Evolutionary conservation across 2,329 filamentous ascomycete genomes (phyloP), one percentile per base, ranked within the genome.

Genomic region (Aplosporella prunicola): DNA sequence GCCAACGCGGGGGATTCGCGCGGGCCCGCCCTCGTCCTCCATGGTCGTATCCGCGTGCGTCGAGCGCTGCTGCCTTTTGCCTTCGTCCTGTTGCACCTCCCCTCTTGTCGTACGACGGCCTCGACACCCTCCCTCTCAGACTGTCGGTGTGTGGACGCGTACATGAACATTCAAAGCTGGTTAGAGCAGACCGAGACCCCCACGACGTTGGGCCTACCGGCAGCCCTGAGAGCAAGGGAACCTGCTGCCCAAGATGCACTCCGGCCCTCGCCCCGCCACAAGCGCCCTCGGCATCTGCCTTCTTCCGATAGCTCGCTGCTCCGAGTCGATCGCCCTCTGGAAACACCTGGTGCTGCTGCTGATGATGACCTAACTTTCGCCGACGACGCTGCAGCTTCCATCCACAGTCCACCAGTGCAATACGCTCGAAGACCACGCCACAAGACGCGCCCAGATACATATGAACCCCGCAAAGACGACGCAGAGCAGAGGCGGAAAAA

Each of bases 91-190:
- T n/a, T n/a, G n/a, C n/a, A n/a, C n/a, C n/a, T n/a, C n/a, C n/a
- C n/a, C n/a, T n/a, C n/a, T n/a, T n/a, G n/a, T n/a, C n/a, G n/a
- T n/a, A n/a, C n/a, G n/a, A n/a, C n/a, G n/a, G n/a, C n/a, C n/a
- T n/a, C n/a, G n/a, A n/a, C n/a, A n/a, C n/a, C n/a, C n/a, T n/a
- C n/a, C n/a, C n/a, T n/a, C n/a, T n/a, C n/a, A n/a, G n/a, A n/a
- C n/a, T n/a, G n/a, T n/a, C n/a, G n/a, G n/a, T n/a, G n/a, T n/a
- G n/a, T n/a, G n/a, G n/a, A n/a, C n/a, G n/a, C 32, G 38, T 25
- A 20, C 38, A 68, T 68, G 64, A 61, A 68, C 44, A 63, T 69
- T 44, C 50, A 49, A 32, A 56, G 51, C 45, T 69, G 66, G 66
- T 55, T 69, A 31, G 54, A 61, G 35, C 52, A 60, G 38, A 66